Evolutionary conservation across 148 eudicot genomes (phyloP).

Genomic region (Diospyros lotus): DNA sequence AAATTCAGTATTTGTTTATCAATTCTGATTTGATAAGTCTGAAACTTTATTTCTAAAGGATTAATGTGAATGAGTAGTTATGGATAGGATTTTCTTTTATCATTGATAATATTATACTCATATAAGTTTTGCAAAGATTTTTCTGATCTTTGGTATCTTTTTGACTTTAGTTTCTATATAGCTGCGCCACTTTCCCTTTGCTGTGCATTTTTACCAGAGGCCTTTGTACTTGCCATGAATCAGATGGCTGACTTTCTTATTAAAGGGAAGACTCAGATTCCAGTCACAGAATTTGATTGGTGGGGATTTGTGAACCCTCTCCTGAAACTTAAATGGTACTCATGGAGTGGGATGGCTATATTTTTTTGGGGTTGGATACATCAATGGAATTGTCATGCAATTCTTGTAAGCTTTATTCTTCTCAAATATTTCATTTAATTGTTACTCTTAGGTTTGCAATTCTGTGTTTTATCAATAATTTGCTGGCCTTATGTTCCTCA

Average conservation of each 20-base stretch:
- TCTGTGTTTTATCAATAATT: background rate
- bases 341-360: constrained; percentile 71
- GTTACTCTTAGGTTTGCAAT: background rate
- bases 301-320: constrained; percentile 54
- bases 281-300: constrained; percentile 36
- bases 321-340: constrained; percentile 55
- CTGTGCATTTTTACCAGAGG: constrained; percentile 58
- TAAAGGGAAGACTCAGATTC: constrained; percentile 54
- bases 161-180: constrained; percentile 61
- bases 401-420: constrained; percentile 59
- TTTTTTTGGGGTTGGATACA: constrained; percentile 89
- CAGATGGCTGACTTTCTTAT: constrained; percentile 50
- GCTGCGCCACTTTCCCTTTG: constrained; percentile 90
- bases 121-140: background rate
- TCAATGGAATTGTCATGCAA: constrained; percentile 76
- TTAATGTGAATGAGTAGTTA: background rate
- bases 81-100: background rate
- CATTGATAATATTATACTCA: background rate
- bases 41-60: background rate
- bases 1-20: background rate
- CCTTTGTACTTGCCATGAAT: constrained; percentile 30
- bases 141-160: constrained; percentile 27
- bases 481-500: background rate
- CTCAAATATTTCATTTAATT: background rate
- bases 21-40: no score